Evolutionary conservation across 2,329 filamentous ascomycete species (phyloP).

Genomic region (Colletotrichum sp.): DNA sequence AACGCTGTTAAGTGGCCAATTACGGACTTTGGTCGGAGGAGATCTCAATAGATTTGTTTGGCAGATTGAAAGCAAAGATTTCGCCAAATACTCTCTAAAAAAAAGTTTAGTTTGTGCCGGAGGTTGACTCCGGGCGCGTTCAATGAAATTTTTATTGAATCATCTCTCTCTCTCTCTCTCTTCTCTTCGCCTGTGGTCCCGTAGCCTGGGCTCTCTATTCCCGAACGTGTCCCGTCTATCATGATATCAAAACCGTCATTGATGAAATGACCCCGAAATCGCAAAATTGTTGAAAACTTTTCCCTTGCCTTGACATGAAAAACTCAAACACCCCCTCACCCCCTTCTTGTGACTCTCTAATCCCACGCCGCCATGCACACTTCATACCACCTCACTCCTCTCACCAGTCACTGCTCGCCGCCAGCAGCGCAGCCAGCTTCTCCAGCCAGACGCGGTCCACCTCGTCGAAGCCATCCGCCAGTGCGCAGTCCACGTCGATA

Average conservation of each 20-base stretch:
- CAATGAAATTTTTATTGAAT: constrained; percentile 10
- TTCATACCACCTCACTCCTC: background rate
- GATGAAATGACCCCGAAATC: background rate
- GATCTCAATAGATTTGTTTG: background rate
- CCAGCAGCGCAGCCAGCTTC: constrained; percentile 65
- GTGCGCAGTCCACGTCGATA: constrained; percentile 81
- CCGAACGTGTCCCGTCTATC: background rate
- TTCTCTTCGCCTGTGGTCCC: background rate
- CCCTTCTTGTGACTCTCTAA: background rate
- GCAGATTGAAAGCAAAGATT: background rate
- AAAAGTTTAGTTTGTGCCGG: constrained; percentile 1
- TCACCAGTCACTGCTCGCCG: constrained; percentile 70
- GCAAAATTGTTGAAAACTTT: background rate
- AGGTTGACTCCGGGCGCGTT: constrained; percentile 2
- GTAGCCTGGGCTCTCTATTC: background rate
- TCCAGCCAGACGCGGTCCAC: constrained; percentile 72
- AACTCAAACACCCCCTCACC: background rate
- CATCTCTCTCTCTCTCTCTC: background rate
- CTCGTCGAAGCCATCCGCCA: constrained; percentile 69
- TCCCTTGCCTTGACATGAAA: background rate
- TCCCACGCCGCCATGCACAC: background rate
- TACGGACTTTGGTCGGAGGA: background rate
- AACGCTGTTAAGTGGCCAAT: background rate
- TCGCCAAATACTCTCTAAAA: background rate
- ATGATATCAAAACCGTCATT: background rate